A percentile compares a stretch with the other conserved stretches of the same genome.
Conservation (phyloP, 176 grass and related monocot species). For the Aegilops umbellulata region DNA sequence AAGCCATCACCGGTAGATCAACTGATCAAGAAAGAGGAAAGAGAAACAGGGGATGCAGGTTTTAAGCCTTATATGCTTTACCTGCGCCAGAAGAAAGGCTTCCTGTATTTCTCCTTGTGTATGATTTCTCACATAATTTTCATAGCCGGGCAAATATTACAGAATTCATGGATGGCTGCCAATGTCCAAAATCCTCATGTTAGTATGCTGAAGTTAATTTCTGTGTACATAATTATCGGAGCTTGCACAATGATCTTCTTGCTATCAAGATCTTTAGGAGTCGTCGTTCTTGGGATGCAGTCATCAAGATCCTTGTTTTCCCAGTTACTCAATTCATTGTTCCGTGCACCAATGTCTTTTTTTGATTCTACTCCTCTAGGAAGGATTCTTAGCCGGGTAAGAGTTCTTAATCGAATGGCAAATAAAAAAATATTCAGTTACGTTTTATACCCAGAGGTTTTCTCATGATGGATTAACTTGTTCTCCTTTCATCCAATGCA, state of each 20-base stretch:
- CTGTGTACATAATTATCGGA: constrained; percentile 71
- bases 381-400: constrained; percentile 90
- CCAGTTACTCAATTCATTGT: constrained; percentile 66
- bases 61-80: constrained; percentile 73
- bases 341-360: constrained; percentile 85
- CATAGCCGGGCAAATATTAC: constrained; percentile 68
- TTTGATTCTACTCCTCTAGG: constrained; percentile 91
- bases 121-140: constrained; percentile 59
- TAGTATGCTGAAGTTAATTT: constrained; percentile 62
- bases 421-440: background rate
- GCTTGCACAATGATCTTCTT: constrained; percentile 53
- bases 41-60: constrained; percentile 81
- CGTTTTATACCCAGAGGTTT: background rate
- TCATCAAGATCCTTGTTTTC: constrained; percentile 90
- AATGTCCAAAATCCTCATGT: constrained; percentile 72
- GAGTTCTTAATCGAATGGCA: constrained; percentile 21
- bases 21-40: constrained; percentile 87
- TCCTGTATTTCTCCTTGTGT: constrained; percentile 46
- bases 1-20: constrained; percentile 50
- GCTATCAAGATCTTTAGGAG: constrained; percentile 53
- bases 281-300: constrained; percentile 59
- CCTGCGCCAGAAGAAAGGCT: constrained; percentile 74
- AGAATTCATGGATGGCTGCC: constrained; percentile 93
- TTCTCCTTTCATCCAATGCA: constrained; percentile 24
- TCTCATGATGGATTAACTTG: background rate